Evolutionary conservation across 768 basidiomycete species (phyloP).

Genomic region (Calocybe gangraenosa): DNA sequence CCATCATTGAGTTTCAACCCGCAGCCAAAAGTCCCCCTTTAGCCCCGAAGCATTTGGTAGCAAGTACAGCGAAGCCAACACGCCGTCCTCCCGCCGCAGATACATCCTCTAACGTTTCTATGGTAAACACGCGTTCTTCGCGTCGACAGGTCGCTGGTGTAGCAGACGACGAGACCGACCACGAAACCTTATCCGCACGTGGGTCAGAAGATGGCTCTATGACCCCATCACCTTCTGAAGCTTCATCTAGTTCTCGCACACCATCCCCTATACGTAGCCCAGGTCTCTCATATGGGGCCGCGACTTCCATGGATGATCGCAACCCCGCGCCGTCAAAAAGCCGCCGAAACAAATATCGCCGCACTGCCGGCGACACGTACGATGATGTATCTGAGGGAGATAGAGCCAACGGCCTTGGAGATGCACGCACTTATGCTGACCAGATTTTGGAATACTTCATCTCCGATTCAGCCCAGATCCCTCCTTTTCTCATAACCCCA

Average conservation of each 20-base stretch:
- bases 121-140: conserved; percentile 57
- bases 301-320: conserved; percentile 35
- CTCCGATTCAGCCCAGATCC: conserved; percentile 91
- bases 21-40: conserved; percentile 88
- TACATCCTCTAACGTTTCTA: conserved; percentile 26
- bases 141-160: conserved; percentile 46
- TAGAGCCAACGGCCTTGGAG: conserved; percentile 40
- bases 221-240: conserved; percentile 85
- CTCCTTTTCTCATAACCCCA: conserved; percentile 80
- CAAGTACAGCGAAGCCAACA: conserved; percentile 53
- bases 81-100: conserved; percentile 41
- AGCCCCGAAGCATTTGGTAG: conserved; percentile 93
- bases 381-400: conserved; percentile 44
- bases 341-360: conserved; percentile 46
- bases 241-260: conserved; percentile 85
- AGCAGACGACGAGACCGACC: conserved; percentile 56
- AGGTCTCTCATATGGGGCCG: conserved; percentile 39
- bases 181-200: conserved; percentile 59
- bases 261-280: conserved; percentile 81
- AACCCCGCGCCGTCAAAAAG: conserved; percentile 27
- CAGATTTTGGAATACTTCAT: conserved; percentile 98
- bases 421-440: conserved; percentile 81
- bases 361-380: conserved; percentile 40
- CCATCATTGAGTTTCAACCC: conserved; percentile 93
- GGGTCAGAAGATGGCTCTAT: conserved; percentile 86